phyloP scores from a whole-genome alignment of 2,329 filamentous ascomycete species.

The Capronia coronata region DNA sequence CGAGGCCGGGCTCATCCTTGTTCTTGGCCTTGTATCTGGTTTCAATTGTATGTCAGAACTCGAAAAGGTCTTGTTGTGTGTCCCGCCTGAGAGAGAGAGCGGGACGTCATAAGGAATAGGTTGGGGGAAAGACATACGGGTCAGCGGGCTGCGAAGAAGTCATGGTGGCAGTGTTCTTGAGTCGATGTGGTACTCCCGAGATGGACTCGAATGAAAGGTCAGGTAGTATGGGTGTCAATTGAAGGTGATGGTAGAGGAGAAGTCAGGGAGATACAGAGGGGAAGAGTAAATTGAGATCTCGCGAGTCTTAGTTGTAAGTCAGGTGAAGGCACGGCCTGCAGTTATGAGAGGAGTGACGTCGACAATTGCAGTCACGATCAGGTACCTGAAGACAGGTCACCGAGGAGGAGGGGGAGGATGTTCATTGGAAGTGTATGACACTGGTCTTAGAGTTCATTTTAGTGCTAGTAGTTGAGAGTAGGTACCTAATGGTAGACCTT shows the following conservation, averaged over 20 bases:
- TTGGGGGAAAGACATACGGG: constrained; percentile 9
- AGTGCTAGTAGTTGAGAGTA: no score
- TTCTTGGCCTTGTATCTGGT: constrained; percentile 75
- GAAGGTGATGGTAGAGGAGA: background rate
- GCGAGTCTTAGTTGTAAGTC: background rate
- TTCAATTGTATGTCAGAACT: background rate
- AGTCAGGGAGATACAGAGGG: background rate
- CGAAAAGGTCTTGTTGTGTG: background rate
- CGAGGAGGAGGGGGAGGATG: background rate
- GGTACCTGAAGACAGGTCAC: background rate
- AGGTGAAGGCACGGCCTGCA: no score
- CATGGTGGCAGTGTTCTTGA: constrained; percentile 12
- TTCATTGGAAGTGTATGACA: no score
- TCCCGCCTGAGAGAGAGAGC: background rate
- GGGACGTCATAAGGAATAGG: background rate
- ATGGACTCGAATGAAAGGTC: background rate
- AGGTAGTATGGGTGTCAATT: background rate
- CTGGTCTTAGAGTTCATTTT: no score
- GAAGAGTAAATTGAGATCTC: background rate
- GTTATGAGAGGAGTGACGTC: background rate
- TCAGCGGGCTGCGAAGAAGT: constrained; percentile 17
- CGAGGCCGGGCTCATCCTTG: constrained; percentile 61
- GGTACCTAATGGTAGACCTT: no score
- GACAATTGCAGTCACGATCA: no score
- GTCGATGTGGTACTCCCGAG: background rate